Conservation (phyloP, 2,329 filamentous ascomycete species). For the Monosporascus sp. region DNA sequence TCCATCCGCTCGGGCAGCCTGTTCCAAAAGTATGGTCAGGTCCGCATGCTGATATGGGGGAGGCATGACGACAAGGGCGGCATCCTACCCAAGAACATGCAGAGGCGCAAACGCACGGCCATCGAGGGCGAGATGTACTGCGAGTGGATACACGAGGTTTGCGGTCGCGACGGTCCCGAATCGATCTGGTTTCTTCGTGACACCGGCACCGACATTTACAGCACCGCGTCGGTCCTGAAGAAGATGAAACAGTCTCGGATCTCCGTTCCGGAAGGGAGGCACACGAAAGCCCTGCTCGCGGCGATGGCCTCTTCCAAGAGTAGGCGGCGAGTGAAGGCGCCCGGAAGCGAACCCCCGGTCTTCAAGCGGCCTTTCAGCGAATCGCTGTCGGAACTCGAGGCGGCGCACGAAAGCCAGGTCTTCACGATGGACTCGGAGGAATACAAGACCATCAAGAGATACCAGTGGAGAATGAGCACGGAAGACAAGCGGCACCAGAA, state of each 20-base stretch:
- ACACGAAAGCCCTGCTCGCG: conserved; percentile 27
- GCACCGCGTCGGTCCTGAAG: conserved; percentile 31
- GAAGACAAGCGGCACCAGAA: conserved; percentile 11
- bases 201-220: conserved; percentile 42
- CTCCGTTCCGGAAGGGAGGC: conserved; percentile 39
- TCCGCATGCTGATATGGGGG: conserved; percentile 74
- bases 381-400: conserved; percentile 34
- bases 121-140: conserved; percentile 58
- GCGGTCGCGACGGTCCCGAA: conserved; percentile 29
- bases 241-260: conserved; percentile 43
- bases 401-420: conserved; percentile 15
- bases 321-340: conserved; percentile 1
- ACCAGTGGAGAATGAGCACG: conserved; percentile 14
- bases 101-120: conserved; percentile 49
- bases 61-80: conserved; percentile 52
- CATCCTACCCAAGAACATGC: conserved; percentile 56
- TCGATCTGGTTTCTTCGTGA: conserved; percentile 35
- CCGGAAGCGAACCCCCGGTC: conserved; percentile 17
- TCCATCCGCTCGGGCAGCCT: conserved; percentile 53
- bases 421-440: conserved; percentile 13
- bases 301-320: conserved; percentile 12
- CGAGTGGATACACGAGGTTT: conserved; percentile 56
- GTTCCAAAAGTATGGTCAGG: conserved; percentile 71
- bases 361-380: conserved; percentile 32
- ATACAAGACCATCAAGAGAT: conserved; percentile 8